phyloP scores from a whole-genome alignment of 148 eudicot species.

The Spergularia bocconei region DNA sequence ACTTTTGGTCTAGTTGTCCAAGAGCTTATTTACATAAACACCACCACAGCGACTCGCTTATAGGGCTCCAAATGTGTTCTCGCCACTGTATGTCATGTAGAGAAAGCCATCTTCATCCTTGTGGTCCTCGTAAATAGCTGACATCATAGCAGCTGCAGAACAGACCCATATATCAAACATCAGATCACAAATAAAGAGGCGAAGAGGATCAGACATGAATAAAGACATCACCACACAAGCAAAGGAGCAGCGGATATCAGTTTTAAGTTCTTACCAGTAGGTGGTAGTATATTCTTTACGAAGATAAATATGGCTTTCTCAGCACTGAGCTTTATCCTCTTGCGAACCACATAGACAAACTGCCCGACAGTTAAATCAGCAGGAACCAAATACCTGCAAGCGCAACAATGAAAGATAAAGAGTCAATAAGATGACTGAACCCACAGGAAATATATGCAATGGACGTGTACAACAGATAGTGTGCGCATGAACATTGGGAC shows the following conservation, averaged over 20 bases:
- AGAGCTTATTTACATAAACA: slow-evolving; percentile 41
- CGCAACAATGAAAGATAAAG: neutral
- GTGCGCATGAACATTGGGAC: too few species aligned
- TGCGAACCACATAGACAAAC: slow-evolving; percentile 92
- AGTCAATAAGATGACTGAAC: neutral
- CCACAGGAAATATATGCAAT: too few species aligned
- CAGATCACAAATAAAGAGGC: neutral
- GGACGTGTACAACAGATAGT: too few species aligned
- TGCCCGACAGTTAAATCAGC: slow-evolving; percentile 95
- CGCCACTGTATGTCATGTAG: slow-evolving; percentile 98
- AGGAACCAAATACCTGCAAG: slow-evolving; percentile 79
- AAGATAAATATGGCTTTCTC: slow-evolving; percentile 92
- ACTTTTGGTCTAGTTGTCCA: neutral
- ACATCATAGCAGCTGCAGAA: slow-evolving; percentile 84
- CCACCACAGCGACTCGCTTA: slow-evolving; percentile 20
- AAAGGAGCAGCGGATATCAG: neutral
- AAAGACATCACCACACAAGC: neutral
- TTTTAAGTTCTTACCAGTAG: slow-evolving; percentile 53
- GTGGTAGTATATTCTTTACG: slow-evolving; percentile 82
- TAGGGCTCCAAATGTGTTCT: slow-evolving; percentile 75
- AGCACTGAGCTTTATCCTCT: slow-evolving; percentile 94
- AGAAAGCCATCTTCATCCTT: slow-evolving; percentile 97
- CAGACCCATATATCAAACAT: neutral
- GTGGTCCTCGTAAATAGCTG: slow-evolving; percentile 93
- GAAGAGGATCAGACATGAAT: too few species aligned